Conservation (phyloP, 2,329 filamentous ascomycete species). For the Diaporthe sp. region DNA sequence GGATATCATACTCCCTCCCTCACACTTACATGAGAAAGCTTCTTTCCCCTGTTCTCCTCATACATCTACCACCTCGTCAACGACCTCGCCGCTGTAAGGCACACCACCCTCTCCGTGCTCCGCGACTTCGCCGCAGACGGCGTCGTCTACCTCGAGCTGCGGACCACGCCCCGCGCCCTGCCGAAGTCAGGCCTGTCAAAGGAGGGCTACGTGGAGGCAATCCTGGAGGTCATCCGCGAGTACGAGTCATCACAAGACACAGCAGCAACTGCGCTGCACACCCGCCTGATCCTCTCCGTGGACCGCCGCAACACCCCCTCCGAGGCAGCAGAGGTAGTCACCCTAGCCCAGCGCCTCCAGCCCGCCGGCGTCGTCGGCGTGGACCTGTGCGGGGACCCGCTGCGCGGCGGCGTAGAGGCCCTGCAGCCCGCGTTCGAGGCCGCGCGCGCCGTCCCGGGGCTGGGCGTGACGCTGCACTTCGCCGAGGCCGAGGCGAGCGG, state of each 20-base stretch:
- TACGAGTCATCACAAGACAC: conserved; percentile 53
- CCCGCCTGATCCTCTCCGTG: conserved; percentile 79
- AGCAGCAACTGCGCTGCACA: conserved; percentile 58
- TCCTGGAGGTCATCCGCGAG: conserved; percentile 73
- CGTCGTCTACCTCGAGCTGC: conserved; percentile 82
- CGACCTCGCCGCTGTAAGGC: conserved; percentile 68
- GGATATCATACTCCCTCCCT: conserved; percentile 1
- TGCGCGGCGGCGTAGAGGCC: conserved; percentile 69
- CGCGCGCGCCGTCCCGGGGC: conserved; percentile 62
- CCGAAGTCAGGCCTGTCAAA: conserved; percentile 63
- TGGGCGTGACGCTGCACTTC: conserved; percentile 82
- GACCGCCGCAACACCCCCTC: conserved; percentile 73
- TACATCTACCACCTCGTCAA: conserved; percentile 84
- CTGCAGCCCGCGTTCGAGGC: conserved; percentile 71
- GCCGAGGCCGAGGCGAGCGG: conserved; percentile 75
- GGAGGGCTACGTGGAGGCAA: conserved; percentile 72
- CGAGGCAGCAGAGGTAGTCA: conserved; percentile 74
- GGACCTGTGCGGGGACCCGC: conserved; percentile 84
- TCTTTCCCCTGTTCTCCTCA: conserved; percentile 82
- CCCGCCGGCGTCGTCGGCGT: conserved; percentile 75
- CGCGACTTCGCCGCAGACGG: conserved; percentile 77
- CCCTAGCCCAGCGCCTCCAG: conserved; percentile 70
- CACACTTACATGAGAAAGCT: conserved; percentile 59
- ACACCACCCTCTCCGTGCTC: conserved; percentile 76
- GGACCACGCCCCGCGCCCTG: conserved; percentile 81